Conservation (phyloP, 1,284 basidiomycete species). For the Irpex sp. region DNA sequence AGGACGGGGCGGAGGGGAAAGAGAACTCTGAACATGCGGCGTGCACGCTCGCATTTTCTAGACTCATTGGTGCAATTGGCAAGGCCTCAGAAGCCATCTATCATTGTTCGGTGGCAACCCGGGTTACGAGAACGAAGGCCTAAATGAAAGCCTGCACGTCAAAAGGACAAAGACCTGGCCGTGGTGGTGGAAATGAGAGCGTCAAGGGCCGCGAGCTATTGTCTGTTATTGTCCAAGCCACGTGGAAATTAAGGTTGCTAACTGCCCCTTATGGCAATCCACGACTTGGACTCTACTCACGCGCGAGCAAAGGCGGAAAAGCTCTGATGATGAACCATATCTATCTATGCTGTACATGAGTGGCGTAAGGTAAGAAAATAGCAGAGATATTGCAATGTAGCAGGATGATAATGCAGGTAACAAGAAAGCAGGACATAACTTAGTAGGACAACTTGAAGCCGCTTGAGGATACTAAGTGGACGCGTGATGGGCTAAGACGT, state of each 20-base stretch:
- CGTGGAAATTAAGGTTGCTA: neutral
- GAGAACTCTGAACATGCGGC: neutral
- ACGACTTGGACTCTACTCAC: neutral
- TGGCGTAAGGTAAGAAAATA: neutral
- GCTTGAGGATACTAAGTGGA: neutral
- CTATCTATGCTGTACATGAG: constrained; percentile 1
- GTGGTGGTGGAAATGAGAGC: neutral
- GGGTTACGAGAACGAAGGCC: neutral
- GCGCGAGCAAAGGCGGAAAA: neutral
- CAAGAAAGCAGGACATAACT: neutral
- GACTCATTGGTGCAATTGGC: neutral
- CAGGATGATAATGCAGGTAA: neutral
- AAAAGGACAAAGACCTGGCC: neutral
- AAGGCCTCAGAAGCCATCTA: neutral
- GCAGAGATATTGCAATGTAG: constrained; percentile 1
- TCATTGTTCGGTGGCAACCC: neutral
- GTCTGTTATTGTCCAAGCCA: neutral
- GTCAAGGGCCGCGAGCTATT: neutral
- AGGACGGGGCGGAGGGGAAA: neutral
- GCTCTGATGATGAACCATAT: neutral
- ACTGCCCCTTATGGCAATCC: neutral
- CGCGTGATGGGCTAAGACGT: neutral
- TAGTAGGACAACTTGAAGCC: neutral
- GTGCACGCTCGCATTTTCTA: neutral
- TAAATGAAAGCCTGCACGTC: neutral